Conservation (phyloP, 202 grass and related monocot species). For the Schoenoplectus triqueter region DNA sequence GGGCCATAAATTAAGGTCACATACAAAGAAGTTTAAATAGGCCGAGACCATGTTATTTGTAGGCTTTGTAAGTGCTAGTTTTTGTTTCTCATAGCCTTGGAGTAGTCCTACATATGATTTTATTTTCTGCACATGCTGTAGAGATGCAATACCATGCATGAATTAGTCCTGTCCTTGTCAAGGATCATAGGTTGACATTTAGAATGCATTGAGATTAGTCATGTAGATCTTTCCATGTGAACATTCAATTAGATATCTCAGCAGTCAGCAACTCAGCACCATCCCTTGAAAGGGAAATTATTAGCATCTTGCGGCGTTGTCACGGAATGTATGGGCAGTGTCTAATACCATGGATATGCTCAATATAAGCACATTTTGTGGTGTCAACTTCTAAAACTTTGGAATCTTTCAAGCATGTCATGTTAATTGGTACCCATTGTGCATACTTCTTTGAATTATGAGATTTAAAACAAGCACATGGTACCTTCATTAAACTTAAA, state of each 20-base stretch:
- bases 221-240: slow-evolving; percentile 16
- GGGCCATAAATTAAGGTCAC: slow-evolving; percentile 17
- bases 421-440: too few species aligned
- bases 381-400: background rate
- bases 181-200: background rate
- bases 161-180: background rate
- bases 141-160: background rate
- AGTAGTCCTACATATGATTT: background rate
- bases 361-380: background rate
- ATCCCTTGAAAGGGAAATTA: slow-evolving; percentile 7
- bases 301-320: background rate
- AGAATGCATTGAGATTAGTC: slow-evolving; percentile 1
- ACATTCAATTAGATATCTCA: background rate
- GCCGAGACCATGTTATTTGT: background rate
- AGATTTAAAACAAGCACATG: background rate
- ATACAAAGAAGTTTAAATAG: background rate
- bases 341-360: background rate
- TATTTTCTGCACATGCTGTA: background rate
- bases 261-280: background rate
- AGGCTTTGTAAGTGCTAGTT: background rate
- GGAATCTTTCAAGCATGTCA: background rate
- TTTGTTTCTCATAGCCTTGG: background rate
- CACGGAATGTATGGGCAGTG: background rate
- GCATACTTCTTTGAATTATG: too few species aligned
- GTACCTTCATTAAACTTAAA: background rate